These are phyloP conservation scores for Neopestalotiopsis clavispora DNA, from an alignment of 2,329 filamentous ascomycete species.

Conservation along the genomic window DNA sequence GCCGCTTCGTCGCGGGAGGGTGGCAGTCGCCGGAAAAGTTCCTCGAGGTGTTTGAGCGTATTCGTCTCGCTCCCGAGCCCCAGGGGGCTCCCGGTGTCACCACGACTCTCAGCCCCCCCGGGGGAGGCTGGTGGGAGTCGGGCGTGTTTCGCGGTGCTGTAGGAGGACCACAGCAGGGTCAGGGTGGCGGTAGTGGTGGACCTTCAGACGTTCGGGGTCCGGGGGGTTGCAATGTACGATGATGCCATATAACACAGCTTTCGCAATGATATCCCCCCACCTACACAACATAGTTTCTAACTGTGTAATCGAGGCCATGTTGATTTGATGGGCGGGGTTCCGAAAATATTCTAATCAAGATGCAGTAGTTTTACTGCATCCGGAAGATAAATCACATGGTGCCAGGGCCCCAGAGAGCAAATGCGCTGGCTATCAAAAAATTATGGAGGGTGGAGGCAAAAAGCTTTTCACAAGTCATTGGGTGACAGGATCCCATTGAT, in stretches of 20 bases:
- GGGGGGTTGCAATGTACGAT: background rate
- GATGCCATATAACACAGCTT: background rate
- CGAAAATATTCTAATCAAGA: too few species aligned
- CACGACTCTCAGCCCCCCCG: slow-evolving; percentile 1
- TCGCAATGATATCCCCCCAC: too few species aligned
- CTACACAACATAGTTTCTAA: too few species aligned
- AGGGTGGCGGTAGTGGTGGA: background rate
- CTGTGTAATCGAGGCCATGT: too few species aligned
- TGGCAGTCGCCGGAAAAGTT: slow-evolving; percentile 72
- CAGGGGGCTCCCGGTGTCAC: background rate
- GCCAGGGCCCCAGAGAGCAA: too few species aligned
- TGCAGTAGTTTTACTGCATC: too few species aligned
- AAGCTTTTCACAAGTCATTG: too few species aligned
- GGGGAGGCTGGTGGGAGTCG: slow-evolving; percentile 11
- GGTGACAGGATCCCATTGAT: too few species aligned
- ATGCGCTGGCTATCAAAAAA: too few species aligned
- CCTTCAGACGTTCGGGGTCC: background rate
- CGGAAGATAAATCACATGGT: too few species aligned
- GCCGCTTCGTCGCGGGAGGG: slow-evolving; percentile 70
- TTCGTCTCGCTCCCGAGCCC: background rate
- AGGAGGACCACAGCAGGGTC: background rate
- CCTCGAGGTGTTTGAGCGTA: slow-evolving; percentile 61
- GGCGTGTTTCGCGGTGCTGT: background rate
- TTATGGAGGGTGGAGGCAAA: too few species aligned
- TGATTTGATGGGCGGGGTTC: too few species aligned